Percentiles rank a stretch among this genome's conserved stretches.
These are phyloP conservation scores for Harringtonia aguacate DNA, from an alignment of 2,329 filamentous ascomycete genomes.

Conservation along the genomic window DNA sequence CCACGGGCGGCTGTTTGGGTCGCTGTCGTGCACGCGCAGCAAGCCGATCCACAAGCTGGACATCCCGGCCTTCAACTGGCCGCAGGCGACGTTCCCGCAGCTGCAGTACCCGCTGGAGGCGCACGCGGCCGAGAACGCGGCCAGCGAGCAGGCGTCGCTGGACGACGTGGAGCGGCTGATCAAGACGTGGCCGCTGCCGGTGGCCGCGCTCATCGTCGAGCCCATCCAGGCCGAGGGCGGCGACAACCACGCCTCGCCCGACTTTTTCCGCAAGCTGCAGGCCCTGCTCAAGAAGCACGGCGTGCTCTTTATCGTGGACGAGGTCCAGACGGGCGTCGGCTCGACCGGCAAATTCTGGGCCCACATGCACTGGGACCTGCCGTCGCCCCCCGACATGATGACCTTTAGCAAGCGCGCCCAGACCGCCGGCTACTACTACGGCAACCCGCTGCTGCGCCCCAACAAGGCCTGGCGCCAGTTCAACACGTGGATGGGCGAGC, in stretches of 20 bases:
- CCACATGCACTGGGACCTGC: constrained; percentile 85
- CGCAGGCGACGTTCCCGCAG: constrained; percentile 73
- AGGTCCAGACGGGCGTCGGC: constrained; percentile 88
- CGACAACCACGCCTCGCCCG: constrained; percentile 83
- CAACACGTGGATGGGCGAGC: constrained; percentile 97
- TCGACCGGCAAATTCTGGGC: constrained; percentile 95
- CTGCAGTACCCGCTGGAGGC: constrained; percentile 82
- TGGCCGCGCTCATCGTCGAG: constrained; percentile 75
- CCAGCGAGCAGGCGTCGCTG: constrained; percentile 69
- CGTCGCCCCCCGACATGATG: constrained; percentile 77
- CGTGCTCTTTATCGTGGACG: constrained; percentile 82
- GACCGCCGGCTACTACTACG: constrained; percentile 86
- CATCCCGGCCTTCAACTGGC: constrained; percentile 93
- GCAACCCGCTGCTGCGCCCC: constrained; percentile 65
- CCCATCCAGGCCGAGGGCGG: constrained; percentile 90
- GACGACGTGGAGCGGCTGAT: constrained; percentile 77
- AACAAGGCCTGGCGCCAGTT: constrained; percentile 95
- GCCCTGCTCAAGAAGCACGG: constrained; percentile 66
- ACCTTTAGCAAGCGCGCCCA: constrained; percentile 95
- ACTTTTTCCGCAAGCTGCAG: constrained; percentile 78
- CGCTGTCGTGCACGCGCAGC: constrained; percentile 77
- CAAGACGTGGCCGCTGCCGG: constrained; percentile 65
- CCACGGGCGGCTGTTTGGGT: constrained; percentile 84
- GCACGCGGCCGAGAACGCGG: constrained; percentile 69
- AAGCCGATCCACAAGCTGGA: constrained; percentile 94